phyloP scores from a whole-genome alignment of 805 yeast genomes.

The Pichia scutulata region DNA sequence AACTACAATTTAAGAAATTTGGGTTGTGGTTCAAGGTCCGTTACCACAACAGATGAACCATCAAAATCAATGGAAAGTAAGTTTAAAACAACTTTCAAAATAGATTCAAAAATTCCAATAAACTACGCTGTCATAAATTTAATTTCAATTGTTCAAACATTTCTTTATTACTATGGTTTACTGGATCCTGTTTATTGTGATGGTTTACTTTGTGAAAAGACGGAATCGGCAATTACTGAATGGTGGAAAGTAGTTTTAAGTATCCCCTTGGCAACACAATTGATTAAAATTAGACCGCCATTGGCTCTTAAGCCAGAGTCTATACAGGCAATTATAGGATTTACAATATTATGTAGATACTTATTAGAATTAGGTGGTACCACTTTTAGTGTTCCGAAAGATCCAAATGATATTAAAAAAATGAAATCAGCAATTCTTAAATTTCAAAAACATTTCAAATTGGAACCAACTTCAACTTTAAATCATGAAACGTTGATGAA shows the following conservation, averaged over 20 bases:
- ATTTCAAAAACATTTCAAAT: conserved; percentile 51
- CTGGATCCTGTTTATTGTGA: conserved; percentile 66
- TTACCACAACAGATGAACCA: conserved; percentile 61
- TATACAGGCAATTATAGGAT: conserved; percentile 73
- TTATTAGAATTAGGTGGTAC: conserved; percentile 52
- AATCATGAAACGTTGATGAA: conserved; percentile 20
- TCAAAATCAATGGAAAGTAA: conserved; percentile 75
- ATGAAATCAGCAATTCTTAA: conserved; percentile 61
- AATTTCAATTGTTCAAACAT: conserved; percentile 65
- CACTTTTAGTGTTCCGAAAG: conserved; percentile 60
- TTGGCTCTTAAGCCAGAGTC: conserved; percentile 32
- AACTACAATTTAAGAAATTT: conserved; percentile 72
- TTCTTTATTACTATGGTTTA: conserved; percentile 69
- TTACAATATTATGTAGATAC: conserved; percentile 57
- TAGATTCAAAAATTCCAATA: conserved; percentile 46
- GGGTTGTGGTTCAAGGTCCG: conserved; percentile 81
- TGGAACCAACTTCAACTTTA: conserved; percentile 14
- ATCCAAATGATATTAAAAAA: conserved; percentile 70
- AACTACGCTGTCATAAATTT: conserved; percentile 66
- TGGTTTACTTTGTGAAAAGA: conserved; percentile 74
- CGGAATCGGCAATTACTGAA: conserved; percentile 57
- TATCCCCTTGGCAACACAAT: conserved; percentile 26
- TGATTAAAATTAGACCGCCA: conserved; percentile 18
- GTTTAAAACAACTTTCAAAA: conserved; percentile 65
- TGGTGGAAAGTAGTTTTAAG: conserved; percentile 65